These are phyloP conservation scores for Ascochyta lentis DNA, from an alignment of 2,329 filamentous ascomycete species.

Conservation along the genomic window DNA sequence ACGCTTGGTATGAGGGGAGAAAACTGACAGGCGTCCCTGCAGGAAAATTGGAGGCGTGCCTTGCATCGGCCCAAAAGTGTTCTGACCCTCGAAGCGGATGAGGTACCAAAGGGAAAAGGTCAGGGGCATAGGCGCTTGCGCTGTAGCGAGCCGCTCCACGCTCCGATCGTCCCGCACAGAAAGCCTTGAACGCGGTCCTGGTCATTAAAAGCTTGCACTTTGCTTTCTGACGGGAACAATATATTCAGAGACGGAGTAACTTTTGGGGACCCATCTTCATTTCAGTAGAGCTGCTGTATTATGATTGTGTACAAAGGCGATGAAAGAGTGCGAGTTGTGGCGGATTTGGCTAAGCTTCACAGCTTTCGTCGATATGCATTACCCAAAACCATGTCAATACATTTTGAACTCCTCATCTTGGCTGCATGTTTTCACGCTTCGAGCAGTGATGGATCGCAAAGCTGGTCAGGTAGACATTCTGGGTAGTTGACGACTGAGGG, in stretches of 20 bases:
- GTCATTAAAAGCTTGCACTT: neutral
- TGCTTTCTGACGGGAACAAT: neutral
- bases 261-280: neutral
- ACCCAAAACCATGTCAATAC: no score
- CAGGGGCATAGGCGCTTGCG: neutral
- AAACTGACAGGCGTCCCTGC: conserved; percentile 1
- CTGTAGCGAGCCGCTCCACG: neutral
- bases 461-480: no score
- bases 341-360: no score
- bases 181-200: neutral
- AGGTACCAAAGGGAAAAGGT: neutral
- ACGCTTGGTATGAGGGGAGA: neutral
- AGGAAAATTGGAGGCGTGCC: conserved; percentile 11
- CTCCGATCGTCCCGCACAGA: neutral
- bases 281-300: no score
- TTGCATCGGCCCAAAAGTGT: conserved; percentile 1
- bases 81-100: neutral
- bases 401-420: no score
- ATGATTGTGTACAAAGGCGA: no score
- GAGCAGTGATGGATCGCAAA: no score
- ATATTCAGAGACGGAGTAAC: neutral
- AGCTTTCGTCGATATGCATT: no score
- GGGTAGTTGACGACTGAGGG: neutral
- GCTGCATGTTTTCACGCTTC: no score
- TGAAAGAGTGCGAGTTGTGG: no score